Evolutionary conservation across 1,284 basidiomycete species (phyloP).

Genomic region (Cystobasidium slooffiae): DNA sequence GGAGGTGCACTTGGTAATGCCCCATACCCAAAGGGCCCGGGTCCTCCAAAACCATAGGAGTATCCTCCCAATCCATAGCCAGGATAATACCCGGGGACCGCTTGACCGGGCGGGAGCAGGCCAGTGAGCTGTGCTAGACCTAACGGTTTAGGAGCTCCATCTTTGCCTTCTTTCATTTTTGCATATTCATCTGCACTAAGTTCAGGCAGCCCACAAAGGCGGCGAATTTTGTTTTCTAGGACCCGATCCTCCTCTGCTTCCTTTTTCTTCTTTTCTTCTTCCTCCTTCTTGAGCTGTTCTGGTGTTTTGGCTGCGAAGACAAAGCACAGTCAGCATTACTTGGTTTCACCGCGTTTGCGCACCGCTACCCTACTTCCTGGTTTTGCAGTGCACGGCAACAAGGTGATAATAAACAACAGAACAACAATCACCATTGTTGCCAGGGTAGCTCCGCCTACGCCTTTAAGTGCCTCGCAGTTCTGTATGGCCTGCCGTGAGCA

Average conservation of each 20-base stretch:
- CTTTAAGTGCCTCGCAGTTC: conserved; percentile 8
- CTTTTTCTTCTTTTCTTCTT: conserved; percentile 31
- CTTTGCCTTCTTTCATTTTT: background rate
- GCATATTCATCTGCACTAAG: background rate
- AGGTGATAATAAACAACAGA: conserved; percentile 11
- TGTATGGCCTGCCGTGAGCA: background rate
- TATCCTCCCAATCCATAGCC: too few relatives aligned
- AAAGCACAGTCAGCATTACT: background rate
- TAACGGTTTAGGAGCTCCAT: background rate
- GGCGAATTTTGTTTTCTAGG: conserved; percentile 12
- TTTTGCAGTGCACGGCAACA: conserved; percentile 16
- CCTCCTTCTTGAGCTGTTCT: conserved; percentile 12
- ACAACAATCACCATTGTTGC: conserved; percentile 2
- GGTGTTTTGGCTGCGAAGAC: background rate
- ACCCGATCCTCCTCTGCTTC: conserved; percentile 4
- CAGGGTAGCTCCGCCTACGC: conserved; percentile 1
- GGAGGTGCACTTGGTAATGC: too few relatives aligned
- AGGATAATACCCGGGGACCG: too few relatives aligned
- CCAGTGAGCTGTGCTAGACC: too few relatives aligned
- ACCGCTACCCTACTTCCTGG: background rate
- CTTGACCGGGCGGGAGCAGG: too few relatives aligned
- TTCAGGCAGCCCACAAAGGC: conserved; percentile 10
- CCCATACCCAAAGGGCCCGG: too few relatives aligned
- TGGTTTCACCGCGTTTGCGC: background rate
- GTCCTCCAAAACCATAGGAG: too few relatives aligned